Base-by-base conservation (phyloP, 257 asterid genomes). In the Eustoma russellianum region DNA sequence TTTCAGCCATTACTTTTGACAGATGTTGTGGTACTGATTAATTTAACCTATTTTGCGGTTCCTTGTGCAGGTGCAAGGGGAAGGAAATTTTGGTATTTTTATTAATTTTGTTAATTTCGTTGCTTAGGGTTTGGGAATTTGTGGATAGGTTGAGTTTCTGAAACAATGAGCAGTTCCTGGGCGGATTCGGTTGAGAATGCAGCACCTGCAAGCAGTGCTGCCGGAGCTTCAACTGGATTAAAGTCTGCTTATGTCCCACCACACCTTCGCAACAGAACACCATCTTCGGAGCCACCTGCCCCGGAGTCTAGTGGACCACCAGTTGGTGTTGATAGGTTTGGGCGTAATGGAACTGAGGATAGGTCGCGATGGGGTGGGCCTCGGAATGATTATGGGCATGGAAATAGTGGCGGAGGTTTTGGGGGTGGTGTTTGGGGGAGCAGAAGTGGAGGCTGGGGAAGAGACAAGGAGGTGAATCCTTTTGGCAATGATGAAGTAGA, bases 241-340 rank as follows among this genome's bases (percentile, higher is more conserved):
- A 87, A 71, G 77, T 57, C 94, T 2, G 16, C 94, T 0, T 87
- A 87, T 59, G 85, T 87, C 15, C 96, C 94, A 1, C 96, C 96
- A 1, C 96, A 87, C 65, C 86, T 87, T 52, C 71, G 94, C 65
- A 87, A 81, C 83, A 75, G 62, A 53, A 72, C 83, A 48, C 70
- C 70, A 12, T 64, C 70, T 8, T 61, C 89, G 0, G 94, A 72
- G 50, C 70, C 80, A 18, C 82, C 83, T 50, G 80, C 77, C 40
- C 77, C 81, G 11, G 70, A 85, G 4, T 57, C 57, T 13, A 64
- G 71, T 62, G 94, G 86, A 12, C 82, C 88, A 16, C 81, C 76
- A 10, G 56, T 78, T 50, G 78, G 64, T 59, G 74, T 67, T 64
- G 90, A 83, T 55, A 63, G 80, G 70, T 61, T 71, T 12, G 89